These are phyloP conservation scores for Aureobasidium uvarum DNA, from an alignment of 2,329 filamentous ascomycete species.

Conservation along the genomic window DNA sequence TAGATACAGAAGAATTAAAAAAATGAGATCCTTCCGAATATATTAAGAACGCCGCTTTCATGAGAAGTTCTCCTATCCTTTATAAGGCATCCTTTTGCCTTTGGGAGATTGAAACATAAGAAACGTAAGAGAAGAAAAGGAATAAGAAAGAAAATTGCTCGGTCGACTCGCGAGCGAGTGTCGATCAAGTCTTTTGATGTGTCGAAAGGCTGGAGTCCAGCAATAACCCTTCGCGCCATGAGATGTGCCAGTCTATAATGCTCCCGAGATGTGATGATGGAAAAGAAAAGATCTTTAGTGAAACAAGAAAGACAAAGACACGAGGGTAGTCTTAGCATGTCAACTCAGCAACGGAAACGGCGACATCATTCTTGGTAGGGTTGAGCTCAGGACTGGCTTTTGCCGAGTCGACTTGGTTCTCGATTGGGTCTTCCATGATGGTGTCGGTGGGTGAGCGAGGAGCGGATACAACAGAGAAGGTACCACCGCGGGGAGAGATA, in stretches of 20 bases:
- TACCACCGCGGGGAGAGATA: slow-evolving; percentile 12
- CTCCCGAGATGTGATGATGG: background rate
- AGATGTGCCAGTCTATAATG: slow-evolving; percentile 18
- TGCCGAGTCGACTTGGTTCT: slow-evolving; percentile 17
- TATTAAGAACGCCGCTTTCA: background rate
- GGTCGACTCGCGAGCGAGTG: slow-evolving; percentile 12
- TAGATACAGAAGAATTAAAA: slow-evolving; percentile 10
- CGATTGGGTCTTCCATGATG: slow-evolving; percentile 15
- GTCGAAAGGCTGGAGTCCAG: slow-evolving; percentile 21
- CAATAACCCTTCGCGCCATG: slow-evolving; percentile 14
- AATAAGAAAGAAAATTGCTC: background rate
- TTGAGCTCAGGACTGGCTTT: slow-evolving; percentile 21
- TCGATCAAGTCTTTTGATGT: background rate
- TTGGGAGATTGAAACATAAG: background rate
- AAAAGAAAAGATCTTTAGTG: background rate
- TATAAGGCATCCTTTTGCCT: background rate
- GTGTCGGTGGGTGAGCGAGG: slow-evolving; percentile 21
- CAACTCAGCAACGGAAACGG: slow-evolving; percentile 1
- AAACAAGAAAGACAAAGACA: background rate
- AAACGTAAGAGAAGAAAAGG: background rate
- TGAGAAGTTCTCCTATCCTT: background rate
- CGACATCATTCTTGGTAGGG: background rate
- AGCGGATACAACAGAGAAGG: background rate
- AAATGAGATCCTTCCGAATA: background rate
- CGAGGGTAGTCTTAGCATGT: background rate